Evolutionary conservation across 805 yeast genomes (phyloP).

Genomic region (Metschnikowia reukaufii): DNA sequence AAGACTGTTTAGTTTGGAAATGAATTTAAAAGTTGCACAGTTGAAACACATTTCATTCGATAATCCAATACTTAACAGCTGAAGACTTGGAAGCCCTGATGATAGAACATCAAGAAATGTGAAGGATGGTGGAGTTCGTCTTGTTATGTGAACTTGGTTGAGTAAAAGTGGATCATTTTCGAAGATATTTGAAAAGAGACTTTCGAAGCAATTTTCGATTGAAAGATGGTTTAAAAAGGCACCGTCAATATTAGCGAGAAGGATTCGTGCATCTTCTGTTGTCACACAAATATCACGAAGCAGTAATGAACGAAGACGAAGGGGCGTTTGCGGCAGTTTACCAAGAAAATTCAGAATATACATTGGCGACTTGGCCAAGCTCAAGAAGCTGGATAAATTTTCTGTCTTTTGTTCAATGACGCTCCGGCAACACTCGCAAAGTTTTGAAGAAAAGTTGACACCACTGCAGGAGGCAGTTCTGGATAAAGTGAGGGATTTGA

Average conservation of each 20-base stretch:
- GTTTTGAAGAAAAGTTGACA: conserved; percentile 7
- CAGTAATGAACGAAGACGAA: conserved; percentile 9
- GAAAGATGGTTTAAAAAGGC: conserved; percentile 10
- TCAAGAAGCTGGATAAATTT: not conserved
- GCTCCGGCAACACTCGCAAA: conserved; percentile 11
- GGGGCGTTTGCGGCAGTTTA: not conserved
- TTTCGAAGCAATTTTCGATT: conserved; percentile 16
- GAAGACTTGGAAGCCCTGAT: conserved; percentile 2
- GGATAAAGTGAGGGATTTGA: conserved; percentile 12
- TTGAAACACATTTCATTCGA: conserved; percentile 17
- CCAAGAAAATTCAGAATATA: conserved; percentile 6
- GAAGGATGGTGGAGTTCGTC: conserved; percentile 16
- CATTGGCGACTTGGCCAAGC: not conserved
- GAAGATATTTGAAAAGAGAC: conserved; percentile 6
- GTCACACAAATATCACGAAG: conserved; percentile 11
- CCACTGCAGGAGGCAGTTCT: conserved; percentile 1
- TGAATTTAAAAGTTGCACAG: conserved; percentile 6
- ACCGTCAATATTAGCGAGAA: conserved; percentile 7
- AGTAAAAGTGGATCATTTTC: conserved; percentile 2
- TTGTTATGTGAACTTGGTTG: conserved; percentile 2
- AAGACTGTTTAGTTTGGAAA: conserved; percentile 7
- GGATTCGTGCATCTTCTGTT: conserved; percentile 14
- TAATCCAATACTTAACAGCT: conserved; percentile 15
- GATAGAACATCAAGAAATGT: conserved; percentile 15
- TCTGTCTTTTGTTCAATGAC: conserved; percentile 7